A percentile compares a stretch with the other conserved stretches of the same genome.
These are phyloP conservation scores for Dentipellis fragilis DNA, from an alignment of 768 basidiomycete genomes.

Conservation along the genomic window DNA sequence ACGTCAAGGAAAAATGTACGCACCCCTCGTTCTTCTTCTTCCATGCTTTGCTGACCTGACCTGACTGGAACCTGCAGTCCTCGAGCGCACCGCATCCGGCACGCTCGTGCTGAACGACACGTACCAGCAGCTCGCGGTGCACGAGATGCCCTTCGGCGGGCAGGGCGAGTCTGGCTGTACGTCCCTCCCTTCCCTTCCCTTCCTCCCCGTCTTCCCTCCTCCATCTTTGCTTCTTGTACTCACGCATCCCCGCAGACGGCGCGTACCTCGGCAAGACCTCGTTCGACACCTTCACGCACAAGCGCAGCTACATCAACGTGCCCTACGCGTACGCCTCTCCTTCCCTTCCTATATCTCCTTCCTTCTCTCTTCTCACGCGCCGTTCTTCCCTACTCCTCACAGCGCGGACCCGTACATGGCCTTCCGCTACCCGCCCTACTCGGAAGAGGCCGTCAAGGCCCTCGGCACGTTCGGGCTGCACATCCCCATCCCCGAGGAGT, in stretches of 20 bases:
- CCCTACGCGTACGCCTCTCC: slow-evolving; percentile 39
- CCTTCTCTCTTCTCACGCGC: neutral
- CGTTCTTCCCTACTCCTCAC: neutral
- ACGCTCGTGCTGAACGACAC: slow-evolving; percentile 21
- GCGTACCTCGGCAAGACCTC: slow-evolving; percentile 15
- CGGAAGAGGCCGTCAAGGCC: slow-evolving; percentile 25
- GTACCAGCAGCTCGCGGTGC: slow-evolving; percentile 15
- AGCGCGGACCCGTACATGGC: slow-evolving; percentile 42
- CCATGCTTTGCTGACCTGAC: neutral
- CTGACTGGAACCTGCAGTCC: slow-evolving; percentile 11
- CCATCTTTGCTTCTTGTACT: neutral
- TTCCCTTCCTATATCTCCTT: neutral
- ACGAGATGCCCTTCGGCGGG: slow-evolving; percentile 16
- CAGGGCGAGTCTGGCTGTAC: slow-evolving; percentile 19
- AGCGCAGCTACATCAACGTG: slow-evolving; percentile 39
- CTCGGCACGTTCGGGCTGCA: slow-evolving; percentile 13
- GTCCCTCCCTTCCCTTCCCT: slow-evolving; percentile 1
- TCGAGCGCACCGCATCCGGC: slow-evolving; percentile 19
- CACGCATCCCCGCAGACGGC: slow-evolving; percentile 14
- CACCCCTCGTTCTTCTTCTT: neutral
- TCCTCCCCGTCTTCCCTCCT: neutral
- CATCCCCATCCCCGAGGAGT: slow-evolving; percentile 1
- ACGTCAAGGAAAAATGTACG: slow-evolving; percentile 4
- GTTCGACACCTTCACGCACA: slow-evolving; percentile 35
- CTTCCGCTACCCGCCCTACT: slow-evolving; percentile 54